Percentiles rank a stretch among this genome's conserved stretches.
These are phyloP conservation scores for Anethum foeniculum DNA, from an alignment of 140 eudicot genomes.

Conservation along the genomic window DNA sequence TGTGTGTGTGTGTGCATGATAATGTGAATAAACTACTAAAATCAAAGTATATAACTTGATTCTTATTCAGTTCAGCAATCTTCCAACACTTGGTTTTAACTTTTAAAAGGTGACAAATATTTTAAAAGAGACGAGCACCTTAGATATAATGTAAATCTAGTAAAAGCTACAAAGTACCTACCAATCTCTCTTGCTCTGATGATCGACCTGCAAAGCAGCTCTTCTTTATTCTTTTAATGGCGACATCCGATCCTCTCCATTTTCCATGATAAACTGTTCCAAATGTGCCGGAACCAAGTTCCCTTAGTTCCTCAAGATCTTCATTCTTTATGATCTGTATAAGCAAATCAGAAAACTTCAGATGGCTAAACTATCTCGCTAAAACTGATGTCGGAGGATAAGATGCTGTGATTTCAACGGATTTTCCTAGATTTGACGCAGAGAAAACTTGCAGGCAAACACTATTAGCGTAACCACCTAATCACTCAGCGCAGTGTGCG, in stretches of 20 bases:
- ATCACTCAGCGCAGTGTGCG: background rate
- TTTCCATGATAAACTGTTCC: constrained; percentile 97
- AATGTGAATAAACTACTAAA: background rate
- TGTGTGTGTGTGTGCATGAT: background rate
- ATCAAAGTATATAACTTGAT: background rate
- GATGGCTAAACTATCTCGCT: background rate
- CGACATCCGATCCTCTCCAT: constrained; percentile 98
- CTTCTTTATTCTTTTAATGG: constrained; percentile 79
- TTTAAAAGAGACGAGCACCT: background rate
- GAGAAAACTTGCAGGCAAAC: background rate
- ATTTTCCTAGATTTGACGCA: background rate
- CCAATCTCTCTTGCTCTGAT: constrained; percentile 94
- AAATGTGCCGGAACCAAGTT: constrained; percentile 94
- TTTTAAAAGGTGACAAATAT: background rate
- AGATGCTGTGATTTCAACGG: background rate
- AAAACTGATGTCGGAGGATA: background rate
- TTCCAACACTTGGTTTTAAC: background rate
- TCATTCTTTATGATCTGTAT: constrained; percentile 69
- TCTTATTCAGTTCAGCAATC: background rate
- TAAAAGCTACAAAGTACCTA: constrained; percentile 13
- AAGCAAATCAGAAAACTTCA: constrained; percentile 2
- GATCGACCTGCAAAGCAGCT: constrained; percentile 87
- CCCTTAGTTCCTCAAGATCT: constrained; percentile 86
- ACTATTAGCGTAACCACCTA: background rate
- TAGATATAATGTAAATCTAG: background rate